Conservation (phyloP, 2,329 filamentous ascomycete genomes). For the Boeremia lycopersici region DNA sequence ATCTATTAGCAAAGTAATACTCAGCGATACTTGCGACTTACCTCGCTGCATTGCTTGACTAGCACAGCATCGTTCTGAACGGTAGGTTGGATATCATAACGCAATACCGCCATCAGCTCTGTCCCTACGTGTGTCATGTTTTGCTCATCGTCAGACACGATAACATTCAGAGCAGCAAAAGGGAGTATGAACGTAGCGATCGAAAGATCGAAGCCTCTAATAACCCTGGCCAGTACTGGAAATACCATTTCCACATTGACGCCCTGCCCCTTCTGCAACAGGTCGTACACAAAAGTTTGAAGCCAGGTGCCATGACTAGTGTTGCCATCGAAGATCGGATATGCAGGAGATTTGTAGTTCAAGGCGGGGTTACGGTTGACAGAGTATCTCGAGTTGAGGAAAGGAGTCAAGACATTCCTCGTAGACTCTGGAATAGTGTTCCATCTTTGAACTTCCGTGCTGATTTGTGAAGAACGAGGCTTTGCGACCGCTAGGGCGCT, state of each 20-base stretch:
- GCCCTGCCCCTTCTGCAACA: conserved; percentile 78
- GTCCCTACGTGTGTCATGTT: conserved; percentile 69
- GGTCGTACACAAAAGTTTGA: conserved; percentile 76
- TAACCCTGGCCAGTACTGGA: conserved; percentile 77
- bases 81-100: conserved; percentile 61
- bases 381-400: conserved; percentile 81
- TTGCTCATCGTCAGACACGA: conserved; percentile 71
- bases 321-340: conserved; percentile 76
- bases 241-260: conserved; percentile 79
- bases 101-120: conserved; percentile 78
- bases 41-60: conserved; percentile 85
- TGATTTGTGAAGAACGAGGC: conserved; percentile 61
- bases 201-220: conserved; percentile 82
- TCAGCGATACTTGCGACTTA: conserved; percentile 49
- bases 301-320: conserved; percentile 83
- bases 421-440: conserved; percentile 75
- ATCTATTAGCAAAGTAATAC: conserved; percentile 18
- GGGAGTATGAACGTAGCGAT: conserved; percentile 89
- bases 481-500: conserved; percentile 59
- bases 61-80: conserved; percentile 71
- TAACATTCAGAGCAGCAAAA: conserved; percentile 81
- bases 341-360: conserved; percentile 50
- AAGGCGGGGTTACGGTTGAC: conserved; percentile 56
- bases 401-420: conserved; percentile 83
- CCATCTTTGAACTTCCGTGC: conserved; percentile 75